Evolutionary conservation across 2,329 filamentous ascomycete genomes (phyloP), one percentile per base, ranked within the genome.

Genomic region (Huntiella decipiens): DNA sequence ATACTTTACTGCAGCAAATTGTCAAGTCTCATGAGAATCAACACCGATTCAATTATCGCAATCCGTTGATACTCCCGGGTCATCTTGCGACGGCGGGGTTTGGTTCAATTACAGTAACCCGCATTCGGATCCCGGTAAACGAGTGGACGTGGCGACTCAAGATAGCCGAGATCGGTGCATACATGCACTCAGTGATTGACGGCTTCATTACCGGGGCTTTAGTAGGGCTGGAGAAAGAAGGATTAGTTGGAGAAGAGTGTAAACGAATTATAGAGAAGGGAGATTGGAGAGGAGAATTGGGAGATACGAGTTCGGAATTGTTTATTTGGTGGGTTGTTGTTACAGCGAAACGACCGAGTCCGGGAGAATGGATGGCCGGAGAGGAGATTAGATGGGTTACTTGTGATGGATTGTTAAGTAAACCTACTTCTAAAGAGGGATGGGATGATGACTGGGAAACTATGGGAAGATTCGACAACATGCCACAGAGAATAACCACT

Each of bases 141-240:
- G 56, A 59, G n/a, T 65, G 62, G 61, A 58, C 60, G 4, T 53
- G 52, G n/a, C 56, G 61, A 33, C 44, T 53, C 7, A 56, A 55
- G 17, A 54, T 56, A 53, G 54, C 61, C 17, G 61, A 63, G 44
- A 58, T 62, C 44, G 62, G 62, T 31, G 55, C 63, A 15, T 63
- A 63, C 45, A 53, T 56, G 22, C 59, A 63, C 40, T 55, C 54
- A 13, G 54, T 63, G 19, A 52, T 56, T 17, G 56, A 62, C 41
- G 60, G 61, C 31, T 60, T 61, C 54, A 53, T 58, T 6, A 51
- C 52, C 5, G 57, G 58, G n/a, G 54, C 63, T 34, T 48, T 64
- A 34, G 51, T 53, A 12, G 58, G 58, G n/a, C 54, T 55, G n/a
- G 56, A 28, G 8, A 8, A 7, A 28, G 22, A 28, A 28, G 22